These are phyloP conservation scores for Oryza punctata DNA, from an alignment of 176 grass and related monocot species.

Conservation along the genomic window DNA sequence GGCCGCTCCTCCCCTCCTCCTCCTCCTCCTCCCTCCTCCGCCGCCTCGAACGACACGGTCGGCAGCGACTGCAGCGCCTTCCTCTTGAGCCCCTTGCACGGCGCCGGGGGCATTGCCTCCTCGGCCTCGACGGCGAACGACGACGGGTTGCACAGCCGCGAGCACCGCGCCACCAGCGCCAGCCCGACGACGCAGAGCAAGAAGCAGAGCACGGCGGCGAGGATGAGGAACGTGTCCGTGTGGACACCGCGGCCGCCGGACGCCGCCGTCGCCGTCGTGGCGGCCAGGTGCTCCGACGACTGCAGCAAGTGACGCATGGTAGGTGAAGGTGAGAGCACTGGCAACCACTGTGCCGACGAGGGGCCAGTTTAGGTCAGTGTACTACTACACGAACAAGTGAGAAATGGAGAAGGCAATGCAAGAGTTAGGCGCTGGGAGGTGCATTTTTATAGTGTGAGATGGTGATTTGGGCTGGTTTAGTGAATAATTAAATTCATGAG, in stretches of 20 bases:
- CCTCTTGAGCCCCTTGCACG: constrained; percentile 55
- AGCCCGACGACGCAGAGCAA: constrained; percentile 74
- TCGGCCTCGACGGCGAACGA: constrained; percentile 36
- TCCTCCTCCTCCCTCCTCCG: not conserved
- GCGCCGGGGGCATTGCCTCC: not conserved
- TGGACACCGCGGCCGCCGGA: constrained; percentile 20
- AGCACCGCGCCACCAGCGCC: constrained; percentile 64
- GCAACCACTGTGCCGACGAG: not conserved
- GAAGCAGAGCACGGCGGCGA: constrained; percentile 66
- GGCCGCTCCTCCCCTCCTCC: constrained; percentile 18
- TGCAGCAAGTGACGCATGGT: constrained; percentile 30
- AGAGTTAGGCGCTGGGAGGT: not conserved
- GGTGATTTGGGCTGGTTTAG: not conserved
- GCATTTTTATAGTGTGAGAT: constrained; percentile 21
- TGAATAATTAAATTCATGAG: not conserved
- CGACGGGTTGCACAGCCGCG: constrained; percentile 49
- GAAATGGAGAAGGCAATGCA: not conserved
- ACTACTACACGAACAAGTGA: not conserved
- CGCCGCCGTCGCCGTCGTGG: not conserved
- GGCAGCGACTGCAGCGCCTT: constrained; percentile 59
- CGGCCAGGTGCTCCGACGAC: constrained; percentile 30
- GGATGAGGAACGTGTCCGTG: constrained; percentile 67
- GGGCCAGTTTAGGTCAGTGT: constrained; percentile 24
- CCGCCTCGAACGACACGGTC: constrained; percentile 37
- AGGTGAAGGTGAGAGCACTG: not conserved